Conservation (phyloP, 306 rosid genomes). For the Vigna radiata region DNA sequence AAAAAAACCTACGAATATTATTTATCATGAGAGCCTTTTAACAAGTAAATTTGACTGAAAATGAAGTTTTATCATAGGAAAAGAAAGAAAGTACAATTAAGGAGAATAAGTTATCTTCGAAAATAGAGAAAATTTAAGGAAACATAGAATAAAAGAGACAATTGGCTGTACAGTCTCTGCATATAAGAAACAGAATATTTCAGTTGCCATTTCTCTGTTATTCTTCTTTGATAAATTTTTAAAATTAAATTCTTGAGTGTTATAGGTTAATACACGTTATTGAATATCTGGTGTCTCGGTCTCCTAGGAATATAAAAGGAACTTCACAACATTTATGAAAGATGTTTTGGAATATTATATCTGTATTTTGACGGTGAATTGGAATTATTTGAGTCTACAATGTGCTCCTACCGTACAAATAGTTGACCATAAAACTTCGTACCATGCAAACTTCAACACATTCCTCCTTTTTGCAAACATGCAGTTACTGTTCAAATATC, state of each 20-base stretch:
- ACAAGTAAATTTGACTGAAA: constrained; percentile 10
- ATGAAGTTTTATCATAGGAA: constrained; percentile 8
- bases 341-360: constrained; percentile 13
- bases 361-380: constrained; percentile 32
- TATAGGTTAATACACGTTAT: constrained; percentile 15
- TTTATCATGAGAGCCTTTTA: background rate
- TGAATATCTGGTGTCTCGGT: constrained; percentile 6
- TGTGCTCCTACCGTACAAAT: constrained; percentile 25
- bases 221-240: constrained; percentile 13
- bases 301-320: constrained; percentile 16
- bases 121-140: constrained; percentile 31
- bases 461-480: constrained; percentile 37
- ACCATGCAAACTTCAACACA: background rate
- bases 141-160: constrained; percentile 13
- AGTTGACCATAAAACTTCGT: constrained; percentile 26
- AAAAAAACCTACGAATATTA: background rate
- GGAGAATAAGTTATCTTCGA: constrained; percentile 24
- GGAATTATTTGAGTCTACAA: constrained; percentile 17
- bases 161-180: constrained; percentile 13
- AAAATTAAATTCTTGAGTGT: constrained; percentile 6
- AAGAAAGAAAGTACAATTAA: constrained; percentile 27
- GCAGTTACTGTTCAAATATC: constrained; percentile 90
- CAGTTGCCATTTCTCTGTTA: background rate
- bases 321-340: background rate
- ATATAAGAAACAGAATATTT: constrained; percentile 2